Percentiles rank a stretch among this genome's conserved stretches.
Evolutionary conservation across 2,329 filamentous ascomycete genomes (phyloP).

Genomic region (Atkinsonella texensis): DNA sequence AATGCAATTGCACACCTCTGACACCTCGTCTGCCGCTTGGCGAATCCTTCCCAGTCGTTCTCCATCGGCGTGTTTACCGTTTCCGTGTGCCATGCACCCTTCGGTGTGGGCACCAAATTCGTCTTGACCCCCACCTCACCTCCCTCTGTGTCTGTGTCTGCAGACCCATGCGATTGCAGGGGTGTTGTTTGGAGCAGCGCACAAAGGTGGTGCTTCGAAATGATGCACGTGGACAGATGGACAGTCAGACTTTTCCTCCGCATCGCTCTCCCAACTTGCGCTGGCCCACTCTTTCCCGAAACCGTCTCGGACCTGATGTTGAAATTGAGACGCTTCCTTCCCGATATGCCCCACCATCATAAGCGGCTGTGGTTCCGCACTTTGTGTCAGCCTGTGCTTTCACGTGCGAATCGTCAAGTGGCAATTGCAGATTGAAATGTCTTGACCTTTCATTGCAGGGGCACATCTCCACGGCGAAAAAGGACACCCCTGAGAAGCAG

Average conservation of each 20-base stretch:
- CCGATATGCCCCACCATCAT: not conserved
- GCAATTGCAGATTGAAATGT: not conserved
- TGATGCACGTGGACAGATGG: not conserved
- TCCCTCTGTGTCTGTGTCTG: not conserved
- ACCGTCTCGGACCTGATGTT: not conserved
- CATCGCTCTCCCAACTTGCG: not conserved
- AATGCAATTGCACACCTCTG: not conserved
- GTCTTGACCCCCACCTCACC: not conserved
- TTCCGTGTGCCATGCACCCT: constrained; percentile 1
- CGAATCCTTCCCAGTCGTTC: constrained; percentile 2
- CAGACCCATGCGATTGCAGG: not conserved
- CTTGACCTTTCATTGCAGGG: not conserved
- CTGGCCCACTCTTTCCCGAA: not conserved
- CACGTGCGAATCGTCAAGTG: not conserved
- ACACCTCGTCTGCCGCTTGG: not conserved
- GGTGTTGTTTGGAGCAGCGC: not conserved
- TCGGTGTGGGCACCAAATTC: not conserved
- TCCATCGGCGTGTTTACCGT: constrained; percentile 3
- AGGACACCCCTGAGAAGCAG: not conserved
- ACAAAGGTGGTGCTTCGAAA: not conserved
- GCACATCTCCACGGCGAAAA: not conserved
- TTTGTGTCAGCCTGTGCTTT: not conserved
- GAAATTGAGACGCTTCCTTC: not conserved
- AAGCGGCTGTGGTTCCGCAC: not conserved
- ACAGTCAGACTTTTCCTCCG: not conserved